Evolutionary conservation across 78 protist species (phyloP).

Genomic region (Reticulomyxa filosa): DNA sequence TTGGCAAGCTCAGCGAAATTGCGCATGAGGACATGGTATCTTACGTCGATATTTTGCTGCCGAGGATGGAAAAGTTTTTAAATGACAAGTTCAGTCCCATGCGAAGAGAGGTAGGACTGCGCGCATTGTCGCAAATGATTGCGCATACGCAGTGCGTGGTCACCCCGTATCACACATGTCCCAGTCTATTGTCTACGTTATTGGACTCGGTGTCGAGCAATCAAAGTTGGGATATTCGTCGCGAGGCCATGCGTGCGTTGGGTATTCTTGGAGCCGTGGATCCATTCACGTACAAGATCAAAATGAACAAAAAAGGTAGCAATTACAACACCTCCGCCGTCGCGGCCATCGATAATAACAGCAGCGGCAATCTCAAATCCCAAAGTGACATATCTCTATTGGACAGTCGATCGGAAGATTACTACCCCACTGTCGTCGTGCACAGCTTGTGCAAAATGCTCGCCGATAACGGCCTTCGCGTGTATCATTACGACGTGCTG

Average conservation of each 20-base stretch:
- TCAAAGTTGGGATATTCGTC: conserved; percentile 8
- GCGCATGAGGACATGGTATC: conserved; percentile 26
- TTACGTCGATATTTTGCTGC: neutral
- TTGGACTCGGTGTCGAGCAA: conserved; percentile 19
- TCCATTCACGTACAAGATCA: conserved; percentile 39
- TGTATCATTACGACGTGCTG: neutral
- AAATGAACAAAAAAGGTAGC: too few relatives aligned
- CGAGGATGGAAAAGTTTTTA: neutral
- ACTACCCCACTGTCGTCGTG: conserved; percentile 60
- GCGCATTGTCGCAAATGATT: conserved; percentile 58
- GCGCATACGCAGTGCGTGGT: conserved; percentile 60
- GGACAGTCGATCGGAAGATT: conserved; percentile 50
- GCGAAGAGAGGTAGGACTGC: conserved; percentile 44
- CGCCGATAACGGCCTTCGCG: neutral
- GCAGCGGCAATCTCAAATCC: too few relatives aligned
- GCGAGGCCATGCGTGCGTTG: conserved; percentile 50
- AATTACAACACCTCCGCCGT: too few relatives aligned
- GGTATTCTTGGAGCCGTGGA: conserved; percentile 93
- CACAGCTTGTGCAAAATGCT: conserved; percentile 19
- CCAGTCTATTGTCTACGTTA: conserved; percentile 43
- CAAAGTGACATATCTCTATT: too few relatives aligned
- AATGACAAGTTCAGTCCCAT: conserved; percentile 33
- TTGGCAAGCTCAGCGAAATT: conserved; percentile 60
- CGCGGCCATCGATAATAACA: too few relatives aligned
- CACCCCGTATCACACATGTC: conserved; percentile 44